Base-by-base conservation (phyloP, 768 basidiomycete species). In the Atractiella rhizophila region DNA sequence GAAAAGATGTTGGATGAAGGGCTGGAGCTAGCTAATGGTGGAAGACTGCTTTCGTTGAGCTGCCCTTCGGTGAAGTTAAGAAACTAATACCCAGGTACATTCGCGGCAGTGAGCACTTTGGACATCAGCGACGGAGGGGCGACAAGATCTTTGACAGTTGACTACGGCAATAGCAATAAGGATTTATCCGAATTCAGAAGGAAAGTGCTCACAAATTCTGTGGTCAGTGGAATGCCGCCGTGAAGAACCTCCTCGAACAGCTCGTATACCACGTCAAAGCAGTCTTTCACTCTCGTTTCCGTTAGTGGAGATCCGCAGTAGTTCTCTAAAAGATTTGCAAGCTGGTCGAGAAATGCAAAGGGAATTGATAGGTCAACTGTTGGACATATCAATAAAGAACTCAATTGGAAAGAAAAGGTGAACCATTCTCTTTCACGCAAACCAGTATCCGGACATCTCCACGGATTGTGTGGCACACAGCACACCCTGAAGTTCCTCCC, bases 221-320 rank as follows among this genome's bases (percentile, higher is more conserved):
- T 86, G 24, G 91, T 67, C 15, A 96, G 69, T 79, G 86, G 49
- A 10, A 16, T 20, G 19, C n/a, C n/a, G n/a, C n/a, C n/a, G n/a
- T n/a, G n/a, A n/a, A n/a, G n/a, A n/a, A n/a, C n/a, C n/a, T n/a
- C n/a, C n/a, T n/a, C n/a, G n/a, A n/a, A n/a, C n/a, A n/a, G n/a
- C n/a, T n/a, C n/a, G n/a, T n/a, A n/a, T n/a, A 91, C 83, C 20
- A 81, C 70, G 53, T 94, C 86, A 57, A 91, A 88, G 57, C 88
- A 80, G 45, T 91, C 83, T 51, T 73, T 78, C 48, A 94, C 60
- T 2, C 70, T 73, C 5, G 69, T 67, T 20, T 77, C 70, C 25
- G 76, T 79, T 19, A 86, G 64, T n/a, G n/a, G n/a, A n/a, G 71
- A 68, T 1, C 80, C 83, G 48, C 91, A 73, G 55, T 94, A 94